Evolutionary conservation across 768 basidiomycete species (phyloP), one percentile per base, ranked within the genome.

Genomic region (Tricholoma bakamatsutake): DNA sequence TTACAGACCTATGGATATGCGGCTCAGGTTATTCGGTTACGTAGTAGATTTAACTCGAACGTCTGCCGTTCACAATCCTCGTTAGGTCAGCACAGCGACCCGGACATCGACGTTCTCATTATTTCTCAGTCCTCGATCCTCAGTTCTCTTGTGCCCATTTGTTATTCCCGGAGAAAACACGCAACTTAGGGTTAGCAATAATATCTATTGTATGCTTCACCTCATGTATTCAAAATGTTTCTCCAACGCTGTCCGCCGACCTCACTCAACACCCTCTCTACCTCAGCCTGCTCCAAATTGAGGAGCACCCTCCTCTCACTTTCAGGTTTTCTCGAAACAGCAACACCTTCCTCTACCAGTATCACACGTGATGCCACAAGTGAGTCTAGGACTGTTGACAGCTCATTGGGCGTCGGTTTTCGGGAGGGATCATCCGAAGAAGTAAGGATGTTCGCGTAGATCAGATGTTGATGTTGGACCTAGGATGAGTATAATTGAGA

Each of bases 201-300:
- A 24, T 24, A 24, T 24, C 21, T 24, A 24, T 24, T 24, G 21
- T 1, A 24, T 5, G 15, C 50, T 11, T 17, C 27, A 15, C 30
- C 28, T 60, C 52, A 67, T 53, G 60, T 62, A 46, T 69, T 70
- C 56, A 81, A 64, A 10, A 78, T 69, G 65, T 75, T 87, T 71
- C 80, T 83, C 89, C 89, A 91, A 8, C 64, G 65, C 18, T 69
- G 60, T 13, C 88, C 88, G 5, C 92, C 93, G 17, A 90, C 80
- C 54, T 92, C 91, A 43, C 89, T 81, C 47, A 98, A 72, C 24
- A 92, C 88, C 53, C 91, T 77, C 69, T 94, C 91, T 0, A 95
- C 87, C 61, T 97, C 94, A 0, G 74, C 75, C 58, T 85, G 82
- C 67, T 96, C 94, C 58, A 96, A 65, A 64, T 92, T 93, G n/a